phyloP scores from a whole-genome alignment of 225 moss, liverwort and hornwort species.

The Neckera pumila region DNA sequence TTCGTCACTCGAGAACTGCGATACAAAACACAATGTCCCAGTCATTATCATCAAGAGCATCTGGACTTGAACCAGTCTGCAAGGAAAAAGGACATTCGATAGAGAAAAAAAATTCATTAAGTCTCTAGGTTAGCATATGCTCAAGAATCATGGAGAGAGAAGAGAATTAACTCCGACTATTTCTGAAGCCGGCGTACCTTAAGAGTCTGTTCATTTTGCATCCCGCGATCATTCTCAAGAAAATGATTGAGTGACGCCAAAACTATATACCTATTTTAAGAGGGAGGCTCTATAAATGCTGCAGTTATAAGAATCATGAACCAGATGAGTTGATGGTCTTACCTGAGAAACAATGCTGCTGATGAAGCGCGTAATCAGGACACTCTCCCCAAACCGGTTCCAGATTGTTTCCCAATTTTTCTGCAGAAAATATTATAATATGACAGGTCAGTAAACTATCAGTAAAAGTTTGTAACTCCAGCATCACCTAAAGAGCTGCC shows the following conservation, averaged over 20 bases:
- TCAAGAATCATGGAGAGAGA: not conserved
- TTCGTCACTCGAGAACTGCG: slow-evolving; percentile 55
- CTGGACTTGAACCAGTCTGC: not conserved
- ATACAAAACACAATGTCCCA: not conserved
- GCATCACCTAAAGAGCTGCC: not conserved
- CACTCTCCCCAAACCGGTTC: slow-evolving; percentile 53
- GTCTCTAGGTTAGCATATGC: not conserved
- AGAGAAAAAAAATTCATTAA: not conserved
- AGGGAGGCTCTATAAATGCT: not conserved
- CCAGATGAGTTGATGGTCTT: not conserved
- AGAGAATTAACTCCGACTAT: not conserved
- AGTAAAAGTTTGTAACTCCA: not conserved
- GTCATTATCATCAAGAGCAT: not conserved
- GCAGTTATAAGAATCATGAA: not conserved
- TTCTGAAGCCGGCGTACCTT: too few relatives aligned
- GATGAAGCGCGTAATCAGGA: slow-evolving; percentile 60
- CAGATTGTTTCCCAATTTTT: slow-evolving; percentile 61
- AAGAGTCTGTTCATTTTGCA: not conserved
- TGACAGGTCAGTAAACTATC: not conserved
- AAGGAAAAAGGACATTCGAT: not conserved
- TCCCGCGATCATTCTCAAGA: not conserved
- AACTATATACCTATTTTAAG: not conserved
- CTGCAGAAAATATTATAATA: slow-evolving; percentile 1
- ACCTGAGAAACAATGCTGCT: slow-evolving; percentile 69
- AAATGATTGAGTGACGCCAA: not conserved